Evolutionary conservation across 768 basidiomycete genomes (phyloP), one percentile per base, ranked within the genome.

Genomic region (Rhodotorula babjevae): DNA sequence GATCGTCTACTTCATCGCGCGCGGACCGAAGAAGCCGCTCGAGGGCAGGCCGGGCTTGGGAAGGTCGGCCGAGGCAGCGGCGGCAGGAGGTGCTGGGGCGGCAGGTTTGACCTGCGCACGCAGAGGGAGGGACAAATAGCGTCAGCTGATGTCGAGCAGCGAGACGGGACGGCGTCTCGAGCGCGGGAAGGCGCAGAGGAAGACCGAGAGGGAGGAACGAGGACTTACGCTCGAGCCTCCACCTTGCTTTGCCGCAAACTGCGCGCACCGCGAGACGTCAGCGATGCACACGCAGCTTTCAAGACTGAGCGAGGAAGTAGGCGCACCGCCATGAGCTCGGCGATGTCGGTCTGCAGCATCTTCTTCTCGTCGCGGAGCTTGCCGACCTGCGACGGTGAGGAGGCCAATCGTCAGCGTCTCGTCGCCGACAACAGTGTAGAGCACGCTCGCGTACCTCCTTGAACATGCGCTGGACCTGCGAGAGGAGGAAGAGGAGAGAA

Each of bases 361-460:
- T 68, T 61, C 67, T 74, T 74, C 63, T 74, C 73, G 52, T 71
- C 73, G 31, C 73, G 69, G 1, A 74, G 67, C 63, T 71, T 74
- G 53, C 66, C 73, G 29, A 74, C 73, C 71, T 72, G 66, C 16
- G n/a, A 5, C 23, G 50, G 2, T 7, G 19, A 27, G 27, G 53
- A n/a, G n/a, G 12, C 3, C 8, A 40, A 33, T 14, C n/a, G 46
- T 36, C 9, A n/a, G 47, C 8, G 36, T 36, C 36, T 4, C 9
- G 36, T 9, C 36, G 36, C 4, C 36, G 5, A 42, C 15, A 12
- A 6, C 12, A 8, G 29, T 3, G 15, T 9, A 3, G 2, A 16
- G 1, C 21, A 33, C 25, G 25, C 21, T 12, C 14, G 31, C 60
- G 44, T 25, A 66, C 71, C 62, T 74, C 73, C 55, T 68, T 70